A percentile compares a stretch with the other conserved stretches of the same genome.
phyloP scores from a whole-genome alignment of 179 eudicot species.

The Nepenthes alata region DNA sequence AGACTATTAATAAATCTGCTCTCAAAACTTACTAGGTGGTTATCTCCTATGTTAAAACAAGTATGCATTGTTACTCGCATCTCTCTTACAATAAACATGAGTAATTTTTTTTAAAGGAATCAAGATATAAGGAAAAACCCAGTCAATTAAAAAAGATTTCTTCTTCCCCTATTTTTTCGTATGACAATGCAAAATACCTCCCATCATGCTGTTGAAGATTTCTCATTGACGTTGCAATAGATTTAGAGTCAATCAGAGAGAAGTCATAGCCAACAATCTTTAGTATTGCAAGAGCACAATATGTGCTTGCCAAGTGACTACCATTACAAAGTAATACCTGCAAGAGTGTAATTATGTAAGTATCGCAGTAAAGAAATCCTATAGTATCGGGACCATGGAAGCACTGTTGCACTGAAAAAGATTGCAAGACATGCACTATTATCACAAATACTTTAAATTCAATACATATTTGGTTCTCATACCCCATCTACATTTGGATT shows the following conservation, averaged over 20 bases:
- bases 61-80: no score
- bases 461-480: slow-evolving; percentile 8
- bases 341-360: slow-evolving; percentile 1
- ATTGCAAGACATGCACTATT: slow-evolving; percentile 1
- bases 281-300: slow-evolving; percentile 76
- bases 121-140: no score
- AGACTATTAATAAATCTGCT: no score
- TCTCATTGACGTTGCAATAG: slow-evolving; percentile 56
- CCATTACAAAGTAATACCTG: slow-evolving; percentile 46
- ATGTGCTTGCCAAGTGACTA: slow-evolving; percentile 96
- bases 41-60: no score
- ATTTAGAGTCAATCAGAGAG: slow-evolving; percentile 31
- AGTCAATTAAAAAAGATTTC: no score
- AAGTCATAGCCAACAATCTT: slow-evolving; percentile 72
- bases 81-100: no score
- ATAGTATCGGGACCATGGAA: background rate
- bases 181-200: slow-evolving; percentile 28
- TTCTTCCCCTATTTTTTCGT: no score
- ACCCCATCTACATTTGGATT: slow-evolving; percentile 38
- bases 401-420: background rate
- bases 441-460: background rate
- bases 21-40: no score
- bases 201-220: slow-evolving; percentile 80
- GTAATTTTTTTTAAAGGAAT: no score
- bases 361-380: background rate